A percentile compares a stretch with the other conserved stretches of the same genome.
Evolutionary conservation across 2,329 filamentous ascomycete genomes (phyloP).

Genomic region (Pleoardoris graminearum): DNA sequence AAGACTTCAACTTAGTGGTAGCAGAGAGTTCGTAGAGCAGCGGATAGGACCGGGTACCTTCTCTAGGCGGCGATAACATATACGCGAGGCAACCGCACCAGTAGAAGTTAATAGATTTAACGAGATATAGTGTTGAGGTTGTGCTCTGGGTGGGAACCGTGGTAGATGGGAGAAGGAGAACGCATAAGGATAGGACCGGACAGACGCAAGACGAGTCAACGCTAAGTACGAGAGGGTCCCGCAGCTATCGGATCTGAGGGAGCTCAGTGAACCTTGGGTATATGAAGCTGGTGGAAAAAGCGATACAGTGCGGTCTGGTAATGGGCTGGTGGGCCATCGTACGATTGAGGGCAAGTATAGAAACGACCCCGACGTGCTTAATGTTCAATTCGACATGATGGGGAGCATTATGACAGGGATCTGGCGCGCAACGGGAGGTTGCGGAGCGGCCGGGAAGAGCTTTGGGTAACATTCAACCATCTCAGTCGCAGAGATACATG

Average conservation of each 20-base stretch:
- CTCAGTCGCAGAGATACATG: background rate
- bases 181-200: too few relatives aligned
- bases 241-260: conserved; percentile 5
- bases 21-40: too few relatives aligned
- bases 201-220: too few relatives aligned
- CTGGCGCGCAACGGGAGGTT: conserved; percentile 5
- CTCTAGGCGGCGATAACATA: too few relatives aligned
- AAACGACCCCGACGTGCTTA: conserved; percentile 7
- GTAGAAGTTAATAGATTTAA: too few relatives aligned
- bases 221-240: too few relatives aligned
- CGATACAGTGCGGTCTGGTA: conserved; percentile 7
- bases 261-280: conserved; percentile 4
- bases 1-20: too few relatives aligned
- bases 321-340: conserved; percentile 9
- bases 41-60: too few relatives aligned
- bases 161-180: too few relatives aligned
- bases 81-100: too few relatives aligned
- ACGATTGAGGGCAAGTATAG: conserved; percentile 6
- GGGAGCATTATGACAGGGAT: conserved; percentile 5
- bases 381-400: conserved; percentile 10
- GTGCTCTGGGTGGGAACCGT: too few relatives aligned
- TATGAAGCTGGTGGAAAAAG: conserved; percentile 7
- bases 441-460: background rate
- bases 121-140: too few relatives aligned
- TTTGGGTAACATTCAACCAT: background rate